phyloP scores from a whole-genome alignment of 331 rosid species.

The Malus hybrid region DNA sequence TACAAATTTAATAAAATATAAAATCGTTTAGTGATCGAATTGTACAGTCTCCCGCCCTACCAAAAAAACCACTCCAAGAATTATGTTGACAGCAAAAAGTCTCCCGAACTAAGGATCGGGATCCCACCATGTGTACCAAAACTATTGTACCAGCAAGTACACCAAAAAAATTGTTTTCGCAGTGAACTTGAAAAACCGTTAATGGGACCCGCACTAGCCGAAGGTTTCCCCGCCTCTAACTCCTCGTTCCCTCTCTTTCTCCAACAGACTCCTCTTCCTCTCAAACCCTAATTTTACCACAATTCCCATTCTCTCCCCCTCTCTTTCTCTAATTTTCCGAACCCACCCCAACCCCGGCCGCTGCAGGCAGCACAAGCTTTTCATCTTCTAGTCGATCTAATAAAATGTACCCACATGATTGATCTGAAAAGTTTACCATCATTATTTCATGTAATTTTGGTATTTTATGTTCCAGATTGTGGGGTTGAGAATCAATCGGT shows the following conservation, averaged over 20 bases:
- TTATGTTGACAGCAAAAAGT: no score
- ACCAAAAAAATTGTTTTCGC: not conserved
- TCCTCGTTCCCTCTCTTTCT: constrained; percentile 9
- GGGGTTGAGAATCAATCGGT: not conserved
- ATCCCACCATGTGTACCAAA: not conserved
- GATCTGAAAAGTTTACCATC: not conserved
- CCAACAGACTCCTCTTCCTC: constrained; percentile 12
- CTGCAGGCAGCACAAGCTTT: not conserved
- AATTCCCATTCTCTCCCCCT: not conserved
- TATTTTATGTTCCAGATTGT: constrained; percentile 6
- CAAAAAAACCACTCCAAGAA: not conserved
- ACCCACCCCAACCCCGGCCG: not conserved
- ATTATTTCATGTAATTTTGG: not conserved
- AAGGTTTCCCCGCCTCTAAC: constrained; percentile 20
- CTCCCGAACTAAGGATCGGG: not conserved
- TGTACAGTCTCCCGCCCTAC: no score
- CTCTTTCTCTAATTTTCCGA: not conserved
- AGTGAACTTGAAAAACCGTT: constrained; percentile 31
- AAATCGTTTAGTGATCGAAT: no score
- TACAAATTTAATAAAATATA: no score
- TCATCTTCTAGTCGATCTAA: not conserved
- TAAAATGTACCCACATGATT: not conserved
- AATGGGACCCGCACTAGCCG: constrained; percentile 33
- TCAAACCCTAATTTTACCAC: constrained; percentile 5
- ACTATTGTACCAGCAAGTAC: not conserved